phyloP scores from a whole-genome alignment of 495 filamentous ascomycete species.

The Xylaria longipes region DNA sequence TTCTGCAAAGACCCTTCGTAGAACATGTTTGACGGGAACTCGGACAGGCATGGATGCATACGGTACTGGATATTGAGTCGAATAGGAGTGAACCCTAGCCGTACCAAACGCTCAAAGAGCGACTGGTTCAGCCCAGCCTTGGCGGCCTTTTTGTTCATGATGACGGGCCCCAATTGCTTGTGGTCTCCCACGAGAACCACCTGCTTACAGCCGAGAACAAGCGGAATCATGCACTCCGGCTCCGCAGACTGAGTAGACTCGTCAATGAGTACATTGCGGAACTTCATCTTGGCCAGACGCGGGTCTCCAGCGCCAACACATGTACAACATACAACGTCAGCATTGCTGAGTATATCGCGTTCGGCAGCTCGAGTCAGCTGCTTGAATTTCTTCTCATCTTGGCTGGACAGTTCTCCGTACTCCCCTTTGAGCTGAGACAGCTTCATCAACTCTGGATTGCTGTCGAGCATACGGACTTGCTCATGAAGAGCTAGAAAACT shows the following conservation, averaged over 20 bases:
- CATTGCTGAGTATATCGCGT: conserved; percentile 92
- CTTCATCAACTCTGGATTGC: conserved; percentile 90
- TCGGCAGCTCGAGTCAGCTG: conserved; percentile 91
- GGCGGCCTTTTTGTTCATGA: conserved; percentile 99
- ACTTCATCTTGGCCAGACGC: conserved; percentile 93
- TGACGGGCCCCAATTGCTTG: conserved; percentile 96
- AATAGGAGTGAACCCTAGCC: conserved; percentile 89
- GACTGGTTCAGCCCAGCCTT: conserved; percentile 98
- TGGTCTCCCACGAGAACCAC: conserved; percentile 98
- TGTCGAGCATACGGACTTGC: conserved; percentile 97
- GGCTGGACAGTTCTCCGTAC: conserved; percentile 88
- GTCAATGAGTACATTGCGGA: conserved; percentile 96
- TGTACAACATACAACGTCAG: conserved; percentile 98
- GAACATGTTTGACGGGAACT: conserved; percentile 99
- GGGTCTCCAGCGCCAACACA: conserved; percentile 98
- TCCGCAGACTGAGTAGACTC: conserved; percentile 99
- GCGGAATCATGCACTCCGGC: conserved; percentile 98
- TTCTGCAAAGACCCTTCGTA: conserved; percentile 98
- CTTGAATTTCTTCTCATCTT: conserved; percentile 98
- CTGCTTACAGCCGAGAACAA: conserved; percentile 98
- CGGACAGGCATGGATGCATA: conserved; percentile 98
- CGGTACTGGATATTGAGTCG: conserved; percentile 97
- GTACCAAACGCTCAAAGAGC: conserved; percentile 95
- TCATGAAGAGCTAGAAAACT: conserved; percentile 94
- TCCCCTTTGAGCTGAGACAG: conserved; percentile 90